Evolutionary conservation across 345 rosid species (phyloP).

Genomic region (Fremontodendron californicum): DNA sequence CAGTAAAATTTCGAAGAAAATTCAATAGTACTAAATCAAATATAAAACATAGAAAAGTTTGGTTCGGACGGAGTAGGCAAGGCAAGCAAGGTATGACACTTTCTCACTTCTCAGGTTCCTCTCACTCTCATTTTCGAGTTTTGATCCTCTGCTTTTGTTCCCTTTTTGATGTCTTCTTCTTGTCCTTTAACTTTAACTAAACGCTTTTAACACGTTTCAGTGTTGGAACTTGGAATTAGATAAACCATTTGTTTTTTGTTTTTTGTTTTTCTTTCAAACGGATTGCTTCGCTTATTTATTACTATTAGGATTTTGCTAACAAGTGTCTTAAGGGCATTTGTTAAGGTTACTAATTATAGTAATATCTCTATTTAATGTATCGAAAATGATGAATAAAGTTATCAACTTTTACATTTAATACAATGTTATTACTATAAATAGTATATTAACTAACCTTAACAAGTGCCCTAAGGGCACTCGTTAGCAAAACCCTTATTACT

Average conservation of each 20-base stretch:
- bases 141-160: slow-evolving; percentile 13
- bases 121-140: neutral
- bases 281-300: too few relatives aligned
- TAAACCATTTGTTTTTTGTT: neutral
- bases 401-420: too few relatives aligned
- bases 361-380: too few relatives aligned
- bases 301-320: too few relatives aligned
- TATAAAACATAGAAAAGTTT: neutral
- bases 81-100: slow-evolving; percentile 5
- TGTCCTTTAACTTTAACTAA: neutral
- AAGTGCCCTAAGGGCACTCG: too few relatives aligned
- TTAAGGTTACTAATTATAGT: too few relatives aligned
- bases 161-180: neutral
- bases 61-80: neutral
- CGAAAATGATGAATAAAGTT: too few relatives aligned
- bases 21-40: neutral
- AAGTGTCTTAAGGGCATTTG: too few relatives aligned
- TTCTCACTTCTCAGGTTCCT: slow-evolving; percentile 5
- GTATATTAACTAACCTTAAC: too few relatives aligned
- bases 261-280: neutral
- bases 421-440: too few relatives aligned
- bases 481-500: too few relatives aligned
- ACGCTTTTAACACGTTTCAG: neutral
- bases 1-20: neutral
- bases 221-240: slow-evolving; percentile 5